A percentile compares a stretch with the other conserved stretches of the same genome.
phyloP scores from a whole-genome alignment of 176 grass and related monocot genomes.

The Saccharum officinarum region DNA sequence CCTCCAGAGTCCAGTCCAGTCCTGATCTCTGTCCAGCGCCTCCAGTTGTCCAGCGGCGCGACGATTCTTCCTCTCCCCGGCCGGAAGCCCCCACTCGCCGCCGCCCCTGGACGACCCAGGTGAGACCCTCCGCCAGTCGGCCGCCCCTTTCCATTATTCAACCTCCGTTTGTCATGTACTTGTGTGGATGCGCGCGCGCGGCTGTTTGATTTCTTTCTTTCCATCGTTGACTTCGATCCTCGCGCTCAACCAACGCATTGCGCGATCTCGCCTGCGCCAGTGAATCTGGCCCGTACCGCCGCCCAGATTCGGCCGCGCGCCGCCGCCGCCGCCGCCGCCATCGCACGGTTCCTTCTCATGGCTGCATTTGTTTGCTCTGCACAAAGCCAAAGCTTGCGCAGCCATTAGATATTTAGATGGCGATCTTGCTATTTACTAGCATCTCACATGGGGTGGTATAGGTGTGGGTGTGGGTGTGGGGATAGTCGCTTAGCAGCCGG shows the following conservation, averaged over 20 bases:
- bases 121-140: background rate
- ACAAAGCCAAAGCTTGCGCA: background rate
- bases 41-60: background rate
- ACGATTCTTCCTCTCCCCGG: background rate
- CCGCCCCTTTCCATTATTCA: background rate
- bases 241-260: background rate
- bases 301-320: background rate
- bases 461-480: too few relatives aligned
- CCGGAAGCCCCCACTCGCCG: background rate
- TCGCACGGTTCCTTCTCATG: too few relatives aligned
- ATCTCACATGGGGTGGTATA: background rate
- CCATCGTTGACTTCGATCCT: background rate
- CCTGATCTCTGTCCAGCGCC: too few relatives aligned
- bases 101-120: background rate
- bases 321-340: too few relatives aligned
- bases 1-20: too few relatives aligned
- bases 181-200: background rate
- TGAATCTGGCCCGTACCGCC: background rate
- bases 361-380: background rate
- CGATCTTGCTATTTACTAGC: background rate
- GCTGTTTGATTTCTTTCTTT: background rate
- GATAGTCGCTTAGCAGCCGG: background rate
- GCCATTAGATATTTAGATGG: background rate
- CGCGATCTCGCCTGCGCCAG: background rate
- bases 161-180: background rate